These are phyloP conservation scores for Melampsora abietis-canadensis DNA, from an alignment of 1,284 basidiomycete genomes.

Conservation along the genomic window DNA sequence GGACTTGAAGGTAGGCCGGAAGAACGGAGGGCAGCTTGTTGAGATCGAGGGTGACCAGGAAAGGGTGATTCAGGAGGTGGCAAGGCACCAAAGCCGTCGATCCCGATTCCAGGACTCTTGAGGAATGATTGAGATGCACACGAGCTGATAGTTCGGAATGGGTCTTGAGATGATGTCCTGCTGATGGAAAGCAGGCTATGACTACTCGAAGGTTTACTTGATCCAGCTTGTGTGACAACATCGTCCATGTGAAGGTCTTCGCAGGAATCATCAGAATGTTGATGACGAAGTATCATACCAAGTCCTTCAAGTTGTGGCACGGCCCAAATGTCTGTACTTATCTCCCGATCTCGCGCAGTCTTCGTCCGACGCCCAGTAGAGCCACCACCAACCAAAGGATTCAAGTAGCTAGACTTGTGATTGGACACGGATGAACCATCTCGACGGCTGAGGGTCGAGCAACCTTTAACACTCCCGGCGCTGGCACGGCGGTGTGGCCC, in stretches of 20 bases:
- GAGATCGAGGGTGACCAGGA: conserved; percentile 19
- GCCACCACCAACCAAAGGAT: neutral
- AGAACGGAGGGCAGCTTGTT: neutral
- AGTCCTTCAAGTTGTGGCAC: conserved; percentile 34
- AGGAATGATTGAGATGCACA: conserved; percentile 8
- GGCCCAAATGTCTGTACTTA: conserved; percentile 3
- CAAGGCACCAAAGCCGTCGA: conserved; percentile 39
- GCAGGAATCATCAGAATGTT: conserved; percentile 21
- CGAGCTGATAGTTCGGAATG: neutral
- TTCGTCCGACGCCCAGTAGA: neutral
- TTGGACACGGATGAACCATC: conserved; percentile 5
- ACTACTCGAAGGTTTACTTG: conserved; percentile 36
- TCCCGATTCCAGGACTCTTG: neutral
- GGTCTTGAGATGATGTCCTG: neutral
- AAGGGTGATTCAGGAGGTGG: conserved; percentile 43
- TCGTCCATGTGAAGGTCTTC: conserved; percentile 32
- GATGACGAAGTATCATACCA: conserved; percentile 22
- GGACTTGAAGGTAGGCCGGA: conserved; percentile 22
- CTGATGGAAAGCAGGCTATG: conserved; percentile 13
- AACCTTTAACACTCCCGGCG: conserved; percentile 7
- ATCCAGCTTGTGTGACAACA: conserved; percentile 6
- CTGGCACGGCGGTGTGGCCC: neutral
- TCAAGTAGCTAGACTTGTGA: neutral
- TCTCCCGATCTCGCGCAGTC: neutral
- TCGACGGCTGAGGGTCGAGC: conserved; percentile 9